phyloP scores from a whole-genome alignment of 495 filamentous ascomycete species.

The Hypoxylon fuscum region DNA sequence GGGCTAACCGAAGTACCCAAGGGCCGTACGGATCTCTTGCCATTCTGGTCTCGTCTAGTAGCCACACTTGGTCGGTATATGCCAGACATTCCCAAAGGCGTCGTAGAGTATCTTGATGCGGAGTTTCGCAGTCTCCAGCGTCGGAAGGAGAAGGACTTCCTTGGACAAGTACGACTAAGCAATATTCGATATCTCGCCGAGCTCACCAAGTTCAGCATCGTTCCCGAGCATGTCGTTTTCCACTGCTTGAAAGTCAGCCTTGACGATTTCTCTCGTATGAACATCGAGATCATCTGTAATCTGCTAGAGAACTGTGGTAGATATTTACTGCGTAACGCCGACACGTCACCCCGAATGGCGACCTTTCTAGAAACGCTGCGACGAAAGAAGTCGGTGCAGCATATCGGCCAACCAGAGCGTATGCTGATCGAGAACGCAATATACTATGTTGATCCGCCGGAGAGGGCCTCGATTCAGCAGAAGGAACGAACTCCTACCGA shows the following conservation, averaged over 20 bases:
- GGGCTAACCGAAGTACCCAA: conserved; percentile 94
- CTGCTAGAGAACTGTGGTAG: conserved; percentile 97
- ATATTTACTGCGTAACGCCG: conserved; percentile 91
- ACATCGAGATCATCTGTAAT: conserved; percentile 98
- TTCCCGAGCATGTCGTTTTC: conserved; percentile 98
- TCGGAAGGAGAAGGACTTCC: conserved; percentile 97
- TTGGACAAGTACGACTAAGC: conserved; percentile 90
- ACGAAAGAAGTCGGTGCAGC: conserved; percentile 94
- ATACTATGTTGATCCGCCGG: conserved; percentile 96
- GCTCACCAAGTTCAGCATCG: conserved; percentile 96
- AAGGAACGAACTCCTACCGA: conserved; percentile 95
- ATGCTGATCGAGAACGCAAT: conserved; percentile 99
- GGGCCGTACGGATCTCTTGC: conserved; percentile 90
- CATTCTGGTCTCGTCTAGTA: conserved; percentile 88
- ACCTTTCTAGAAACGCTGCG: conserved; percentile 94
- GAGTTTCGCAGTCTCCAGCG: conserved; percentile 97
- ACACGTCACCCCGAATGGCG: conserved; percentile 90
- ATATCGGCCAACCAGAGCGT: conserved; percentile 92
- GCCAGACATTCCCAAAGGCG: conserved; percentile 88
- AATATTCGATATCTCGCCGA: conserved; percentile 98
- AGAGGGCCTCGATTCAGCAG: conserved; percentile 91
- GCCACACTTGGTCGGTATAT: conserved; percentile 95
- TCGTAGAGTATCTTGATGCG: conserved; percentile 92
- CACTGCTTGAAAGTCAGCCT: conserved; percentile 97
- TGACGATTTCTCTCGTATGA: conserved; percentile 97